Evolutionary conservation across 1,139 yeast genomes (phyloP), one percentile per base, ranked within the genome.

Genomic region (Saccharomycopsis crataegensis): DNA sequence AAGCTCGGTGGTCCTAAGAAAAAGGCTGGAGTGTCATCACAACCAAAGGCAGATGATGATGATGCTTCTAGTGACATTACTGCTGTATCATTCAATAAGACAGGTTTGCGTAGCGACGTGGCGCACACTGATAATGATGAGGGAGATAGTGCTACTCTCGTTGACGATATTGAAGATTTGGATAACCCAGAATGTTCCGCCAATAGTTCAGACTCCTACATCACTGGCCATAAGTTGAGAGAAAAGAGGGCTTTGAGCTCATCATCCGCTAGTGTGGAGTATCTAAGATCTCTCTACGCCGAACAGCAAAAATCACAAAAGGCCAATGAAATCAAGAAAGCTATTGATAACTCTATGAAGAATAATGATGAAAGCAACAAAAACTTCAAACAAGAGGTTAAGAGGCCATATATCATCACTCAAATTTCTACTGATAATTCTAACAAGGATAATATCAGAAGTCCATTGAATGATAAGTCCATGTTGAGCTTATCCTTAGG

Each of bases 1-100:
- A 76, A 72, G 59, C 59, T 78, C 59, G 64, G 67, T 45, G 52
- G 55, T 12, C 59, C 54, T 49, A 54, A 56, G 55, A 44, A 44
- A 14, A 43, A 37, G 42, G 22, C 17, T 8, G 17, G 16, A 28
- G 9, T 12, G 14, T 17, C 11, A n/a, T 7, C 9, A 22, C n/a
- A 36, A 36, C n/a, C 8, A 9, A 12, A n/a, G 12, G 8, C 14
- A 46, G 16, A 7, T 33, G 16, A 9, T 14, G 34, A 16, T 37
- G 40, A 49, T 22, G 43, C 47, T 17, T 8, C 40, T 22, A 22
- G 28, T 22, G 28, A 22, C 4, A 22, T n/a, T 36, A 36, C 40
- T 36, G 40, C n/a, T 11, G 11, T n/a, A 36, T 36, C 40, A 36
- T 11, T 36, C 40, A 36, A 11, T 36, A 11, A 36, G n/a, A 5